Evolutionary conservation across 257 asterid species (phyloP).

Genomic region (Penstemon newberryi): DNA sequence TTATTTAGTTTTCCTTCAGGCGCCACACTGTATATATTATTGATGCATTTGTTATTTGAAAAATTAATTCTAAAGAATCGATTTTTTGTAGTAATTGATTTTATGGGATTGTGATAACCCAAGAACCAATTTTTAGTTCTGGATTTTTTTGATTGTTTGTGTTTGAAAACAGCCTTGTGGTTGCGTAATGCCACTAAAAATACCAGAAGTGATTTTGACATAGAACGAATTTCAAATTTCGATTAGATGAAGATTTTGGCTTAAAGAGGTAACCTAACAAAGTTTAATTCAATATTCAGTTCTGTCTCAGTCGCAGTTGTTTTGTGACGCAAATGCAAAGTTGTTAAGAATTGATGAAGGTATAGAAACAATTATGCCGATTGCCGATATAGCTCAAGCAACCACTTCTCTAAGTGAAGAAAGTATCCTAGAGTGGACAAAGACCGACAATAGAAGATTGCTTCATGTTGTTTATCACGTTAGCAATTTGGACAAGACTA

Average conservation of each 20-base stretch:
- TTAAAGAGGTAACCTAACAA: slow-evolving; percentile 7
- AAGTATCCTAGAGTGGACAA: slow-evolving; percentile 41
- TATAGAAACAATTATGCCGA: slow-evolving; percentile 16
- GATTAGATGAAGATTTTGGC: slow-evolving; percentile 7
- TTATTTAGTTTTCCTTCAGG: neutral
- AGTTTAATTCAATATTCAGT: slow-evolving; percentile 30
- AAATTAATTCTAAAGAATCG: no score
- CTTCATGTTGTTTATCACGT: slow-evolving; percentile 52
- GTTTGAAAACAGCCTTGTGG: no score
- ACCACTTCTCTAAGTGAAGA: slow-evolving; percentile 23
- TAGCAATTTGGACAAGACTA: slow-evolving; percentile 51
- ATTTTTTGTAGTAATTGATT: no score
- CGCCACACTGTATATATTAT: neutral
- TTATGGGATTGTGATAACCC: no score
- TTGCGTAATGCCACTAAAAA: no score
- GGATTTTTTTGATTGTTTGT: neutral
- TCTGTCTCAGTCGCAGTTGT: slow-evolving; percentile 43
- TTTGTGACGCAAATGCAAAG: slow-evolving; percentile 33
- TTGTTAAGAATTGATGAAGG: slow-evolving; percentile 25
- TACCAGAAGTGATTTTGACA: no score
- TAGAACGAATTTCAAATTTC: neutral
- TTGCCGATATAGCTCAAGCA: slow-evolving; percentile 29
- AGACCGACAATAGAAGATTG: slow-evolving; percentile 50
- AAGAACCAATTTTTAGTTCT: no score
- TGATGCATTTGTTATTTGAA: no score